These are phyloP conservation scores for Narthecium ossifragum DNA, from an alignment of 106 monocot species.

Conservation along the genomic window DNA sequence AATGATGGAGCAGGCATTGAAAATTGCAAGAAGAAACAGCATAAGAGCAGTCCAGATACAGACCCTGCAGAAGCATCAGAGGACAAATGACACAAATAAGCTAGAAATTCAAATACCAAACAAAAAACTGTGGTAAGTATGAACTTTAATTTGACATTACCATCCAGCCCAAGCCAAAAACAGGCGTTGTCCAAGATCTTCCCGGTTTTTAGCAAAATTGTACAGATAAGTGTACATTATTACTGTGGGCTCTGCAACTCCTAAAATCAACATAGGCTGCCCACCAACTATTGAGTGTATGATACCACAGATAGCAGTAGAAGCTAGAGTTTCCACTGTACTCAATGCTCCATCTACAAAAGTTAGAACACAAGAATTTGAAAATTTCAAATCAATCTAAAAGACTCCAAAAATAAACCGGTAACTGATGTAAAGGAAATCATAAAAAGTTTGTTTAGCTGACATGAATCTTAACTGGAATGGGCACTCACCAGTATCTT, in stretches of 20 bases:
- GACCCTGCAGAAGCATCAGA: constrained; percentile 41
- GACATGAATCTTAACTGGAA: no score
- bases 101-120: no score
- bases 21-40: constrained; percentile 65
- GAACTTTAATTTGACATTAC: constrained; percentile 26
- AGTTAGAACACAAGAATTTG: no score
- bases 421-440: no score
- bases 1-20: constrained; percentile 69
- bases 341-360: constrained; percentile 60
- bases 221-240: constrained; percentile 93
- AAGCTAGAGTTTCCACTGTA: constrained; percentile 67
- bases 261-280: constrained; percentile 87
- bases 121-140: no score
- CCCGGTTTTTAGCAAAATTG: constrained; percentile 59
- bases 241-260: constrained; percentile 94
- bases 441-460: neutral
- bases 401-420: no score
- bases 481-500: constrained; percentile 59
- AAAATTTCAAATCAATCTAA: no score
- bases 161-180: constrained; percentile 91
- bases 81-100: no score
- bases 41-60: constrained; percentile 87
- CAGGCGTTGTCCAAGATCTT: constrained; percentile 41
- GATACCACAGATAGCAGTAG: constrained; percentile 69
- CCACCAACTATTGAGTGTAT: constrained; percentile 83